Evolutionary conservation across 1,284 basidiomycete genomes (phyloP), one percentile per base, ranked within the genome.

Genomic region (Leccinum solheimii): DNA sequence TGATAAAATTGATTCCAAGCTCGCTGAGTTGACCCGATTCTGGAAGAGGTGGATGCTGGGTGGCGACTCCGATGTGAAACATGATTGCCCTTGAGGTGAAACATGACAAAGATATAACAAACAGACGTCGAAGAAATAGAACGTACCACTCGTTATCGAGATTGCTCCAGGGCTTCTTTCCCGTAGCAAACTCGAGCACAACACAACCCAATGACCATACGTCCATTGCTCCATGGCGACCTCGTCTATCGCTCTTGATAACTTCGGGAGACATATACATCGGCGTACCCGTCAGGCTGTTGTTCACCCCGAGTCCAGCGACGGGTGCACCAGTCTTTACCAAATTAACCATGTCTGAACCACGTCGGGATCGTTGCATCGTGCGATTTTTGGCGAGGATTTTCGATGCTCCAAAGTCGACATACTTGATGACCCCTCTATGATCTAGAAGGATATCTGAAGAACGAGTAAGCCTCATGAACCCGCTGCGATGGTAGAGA

Each of bases 201-300:
- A 99, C 95, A 73, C 97, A 99, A 5, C 97, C 97, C 62, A 99
- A 78, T 34, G 91, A 92, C 97, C 97, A 99, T 52, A 99, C 90
- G 74, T 99, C 97, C 88, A 98, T 97, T 3, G 97, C 95, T n/a
- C 97, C 97, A 63, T 93, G 88, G 59, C 91, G 83, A 32, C 94
- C 93, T 16, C 90, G 86, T 67, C 82, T 88, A 68, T 94, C 91
- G 69, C 90, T 95, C 78, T 98, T 95, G 81, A 99, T 99, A 55
- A 98, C 90, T 74, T 99, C 97, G 1, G 97, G 97, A 10, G 95
- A 97, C 93, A 99, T 98, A 78, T 99, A 99, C 97, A 99, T 99
- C 0, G 97, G 97, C 19, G 97, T 99, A 13, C 97, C 97, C 2
- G 97, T 98, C 36, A 98, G 80, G 72, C 92, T 93, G 77, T 91